Evolutionary conservation across 768 basidiomycete species (phyloP).

Genomic region (Phanerochaete carnosa): DNA sequence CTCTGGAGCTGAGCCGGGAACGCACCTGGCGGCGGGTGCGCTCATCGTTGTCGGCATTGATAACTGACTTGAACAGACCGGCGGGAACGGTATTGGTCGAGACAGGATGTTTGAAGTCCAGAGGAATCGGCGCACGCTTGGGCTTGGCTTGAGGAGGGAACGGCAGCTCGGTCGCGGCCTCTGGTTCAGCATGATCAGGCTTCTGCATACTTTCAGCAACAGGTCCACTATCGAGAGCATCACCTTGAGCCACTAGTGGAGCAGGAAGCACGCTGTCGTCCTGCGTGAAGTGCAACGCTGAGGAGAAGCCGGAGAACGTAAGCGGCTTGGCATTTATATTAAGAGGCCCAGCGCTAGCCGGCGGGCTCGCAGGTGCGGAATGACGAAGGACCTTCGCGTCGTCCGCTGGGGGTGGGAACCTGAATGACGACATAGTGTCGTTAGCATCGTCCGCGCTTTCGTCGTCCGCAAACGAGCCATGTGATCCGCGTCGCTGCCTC

Average conservation of each 20-base stretch:
- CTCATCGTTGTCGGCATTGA: constrained; percentile 50
- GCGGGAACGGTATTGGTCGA: constrained; percentile 79
- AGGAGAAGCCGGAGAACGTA: constrained; percentile 62
- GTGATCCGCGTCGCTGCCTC: constrained; percentile 59
- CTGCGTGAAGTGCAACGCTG: constrained; percentile 5
- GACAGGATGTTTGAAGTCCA: constrained; percentile 69
- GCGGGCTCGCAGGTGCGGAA: constrained; percentile 39
- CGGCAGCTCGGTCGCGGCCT: constrained; percentile 25
- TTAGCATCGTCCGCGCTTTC: constrained; percentile 35
- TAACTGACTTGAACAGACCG: constrained; percentile 80
- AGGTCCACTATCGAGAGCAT: constrained; percentile 20
- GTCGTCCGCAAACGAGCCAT: constrained; percentile 23
- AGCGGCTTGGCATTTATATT: constrained; percentile 56
- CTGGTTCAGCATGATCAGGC: not conserved
- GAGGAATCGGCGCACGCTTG: constrained; percentile 72
- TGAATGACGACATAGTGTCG: constrained; percentile 61
- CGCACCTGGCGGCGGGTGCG: constrained; percentile 69
- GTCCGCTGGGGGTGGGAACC: constrained; percentile 58
- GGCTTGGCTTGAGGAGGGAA: constrained; percentile 34
- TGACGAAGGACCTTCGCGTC: constrained; percentile 50
- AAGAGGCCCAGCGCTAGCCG: constrained; percentile 27
- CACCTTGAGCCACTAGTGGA: constrained; percentile 8
- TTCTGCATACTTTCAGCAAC: constrained; percentile 10
- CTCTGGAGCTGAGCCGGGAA: constrained; percentile 71
- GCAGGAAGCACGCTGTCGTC: constrained; percentile 23